Evolutionary conservation across 1,284 basidiomycete genomes (phyloP).

Genomic region (Austroboletus niveus): DNA sequence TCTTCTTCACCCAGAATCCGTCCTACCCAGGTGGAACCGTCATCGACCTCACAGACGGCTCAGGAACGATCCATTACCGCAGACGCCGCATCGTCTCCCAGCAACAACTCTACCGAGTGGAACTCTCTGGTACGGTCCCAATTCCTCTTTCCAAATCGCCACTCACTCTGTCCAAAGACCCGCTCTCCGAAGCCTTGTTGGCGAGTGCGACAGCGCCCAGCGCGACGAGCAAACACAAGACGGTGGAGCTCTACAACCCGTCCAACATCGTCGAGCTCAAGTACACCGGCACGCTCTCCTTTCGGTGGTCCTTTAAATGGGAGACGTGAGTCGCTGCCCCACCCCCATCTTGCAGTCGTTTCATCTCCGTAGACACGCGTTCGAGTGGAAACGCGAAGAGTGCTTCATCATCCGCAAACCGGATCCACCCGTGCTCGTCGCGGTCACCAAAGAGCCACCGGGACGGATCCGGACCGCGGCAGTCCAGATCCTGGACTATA

Average conservation of each 20-base stretch:
- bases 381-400: constrained; percentile 81
- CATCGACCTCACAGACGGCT: constrained; percentile 64
- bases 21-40: constrained; percentile 50
- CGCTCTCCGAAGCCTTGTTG: constrained; percentile 62
- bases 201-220: constrained; percentile 62
- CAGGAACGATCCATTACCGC: constrained; percentile 63
- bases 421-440: constrained; percentile 80
- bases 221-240: constrained; percentile 68
- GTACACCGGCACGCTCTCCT: constrained; percentile 68
- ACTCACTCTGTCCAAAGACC: constrained; percentile 45
- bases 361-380: constrained; percentile 57
- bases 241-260: constrained; percentile 73
- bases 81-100: constrained; percentile 55
- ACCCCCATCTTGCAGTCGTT: background rate
- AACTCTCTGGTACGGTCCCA: constrained; percentile 59
- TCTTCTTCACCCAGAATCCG: constrained; percentile 56
- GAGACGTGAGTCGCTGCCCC: constrained; percentile 58
- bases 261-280: constrained; percentile 67
- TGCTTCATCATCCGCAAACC: constrained; percentile 81
- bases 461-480: constrained; percentile 63
- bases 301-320: constrained; percentile 79
- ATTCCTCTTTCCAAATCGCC: background rate
- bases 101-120: constrained; percentile 50
- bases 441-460: constrained; percentile 71
- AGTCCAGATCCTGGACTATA: constrained; percentile 85